Base-by-base conservation (phyloP, 176 grass and related monocot genomes). In the Tuctoria greenei region DNA sequence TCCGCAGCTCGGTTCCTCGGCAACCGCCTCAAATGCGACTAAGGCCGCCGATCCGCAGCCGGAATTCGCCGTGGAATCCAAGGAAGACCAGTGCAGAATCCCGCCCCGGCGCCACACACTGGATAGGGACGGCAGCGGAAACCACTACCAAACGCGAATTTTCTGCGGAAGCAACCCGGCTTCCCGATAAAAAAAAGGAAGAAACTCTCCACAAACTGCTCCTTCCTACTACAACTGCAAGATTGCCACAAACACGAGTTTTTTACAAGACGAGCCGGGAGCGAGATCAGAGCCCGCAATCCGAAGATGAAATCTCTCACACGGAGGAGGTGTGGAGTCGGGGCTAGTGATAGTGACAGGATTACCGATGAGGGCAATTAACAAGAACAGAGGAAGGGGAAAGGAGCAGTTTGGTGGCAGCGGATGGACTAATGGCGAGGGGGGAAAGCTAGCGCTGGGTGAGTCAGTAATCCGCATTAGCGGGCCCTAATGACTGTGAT, bases 11-110 rank as follows among this genome's bases (percentile, higher is more conserved):
- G 4, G 60, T 5, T 44, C 14, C 43, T 12, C 8, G 35, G 69
- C 55, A 55, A n/a, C 63, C 62, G 44, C 46, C 25, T 1, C 55
- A 66, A 84, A 84, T 70, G 86, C 64, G 11, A 58, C 5, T 35
- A 3, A 55, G 31, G 49, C 66, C 1, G 72, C 45, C 55, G 40
- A 38, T 14, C 12, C 38, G 31, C 61, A 45, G 49, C 50, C 46
- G 40, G 58, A 36, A 71, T 49, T 76, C 23, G 76, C 55, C 71
- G 86, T 88, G 76, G 45, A 88, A 88, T 15, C 63, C 9, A 88
- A 84, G 70, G 23, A 84, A 80, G 64, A 10, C 64, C 67, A 0
- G 56, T n/a, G 39, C 46, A 17, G 61, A 78, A 72, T 46, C 37
- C 59, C 21, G 1, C 14, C 50, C 13, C 23, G 7, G 9, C 37